Evolutionary conservation across 805 yeast genomes (phyloP).

Genomic region (Myxozyma kluyveri): DNA sequence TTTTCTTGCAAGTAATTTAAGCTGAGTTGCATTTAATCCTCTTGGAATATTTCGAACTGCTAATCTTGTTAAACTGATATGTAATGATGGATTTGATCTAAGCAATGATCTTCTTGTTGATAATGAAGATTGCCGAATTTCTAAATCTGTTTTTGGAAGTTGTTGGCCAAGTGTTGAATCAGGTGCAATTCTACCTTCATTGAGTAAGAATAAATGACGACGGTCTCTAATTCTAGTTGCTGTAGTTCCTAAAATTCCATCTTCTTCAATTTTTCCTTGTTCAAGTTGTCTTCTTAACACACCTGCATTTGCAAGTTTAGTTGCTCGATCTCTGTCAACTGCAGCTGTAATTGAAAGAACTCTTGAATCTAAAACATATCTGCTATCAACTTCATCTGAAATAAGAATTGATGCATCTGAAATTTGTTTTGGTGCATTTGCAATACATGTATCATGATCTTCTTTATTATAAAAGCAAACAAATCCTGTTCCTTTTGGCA

Average conservation of each 20-base stretch:
- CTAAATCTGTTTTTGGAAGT: slow-evolving; percentile 70
- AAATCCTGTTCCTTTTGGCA: slow-evolving; percentile 92
- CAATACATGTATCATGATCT: slow-evolving; percentile 65
- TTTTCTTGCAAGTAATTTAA: slow-evolving; percentile 89
- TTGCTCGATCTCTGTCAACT: slow-evolving; percentile 82
- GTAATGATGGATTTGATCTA: slow-evolving; percentile 83
- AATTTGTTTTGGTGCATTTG: slow-evolving; percentile 72
- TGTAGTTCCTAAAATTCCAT: slow-evolving; percentile 33
- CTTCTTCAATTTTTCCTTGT: slow-evolving; percentile 63
- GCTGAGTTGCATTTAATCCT: slow-evolving; percentile 80
- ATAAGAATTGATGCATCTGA: slow-evolving; percentile 59
- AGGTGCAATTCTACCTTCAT: slow-evolving; percentile 88
- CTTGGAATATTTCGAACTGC: slow-evolving; percentile 94
- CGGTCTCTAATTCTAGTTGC: slow-evolving; percentile 52
- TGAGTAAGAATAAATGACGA: slow-evolving; percentile 78
- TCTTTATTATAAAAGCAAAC: slow-evolving; percentile 72
- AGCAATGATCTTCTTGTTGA: slow-evolving; percentile 84
- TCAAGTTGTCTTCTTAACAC: slow-evolving; percentile 68
- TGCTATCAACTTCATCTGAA: slow-evolving; percentile 78
- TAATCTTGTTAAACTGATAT: slow-evolving; percentile 88
- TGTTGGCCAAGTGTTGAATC: slow-evolving; percentile 73
- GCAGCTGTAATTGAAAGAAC: slow-evolving; percentile 80
- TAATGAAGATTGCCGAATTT: slow-evolving; percentile 82
- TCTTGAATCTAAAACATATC: slow-evolving; percentile 88
- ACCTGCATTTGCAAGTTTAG: slow-evolving; percentile 66